Conservation (phyloP, 139 green algal species). For the Prasinococcaceae sp. region DNA sequence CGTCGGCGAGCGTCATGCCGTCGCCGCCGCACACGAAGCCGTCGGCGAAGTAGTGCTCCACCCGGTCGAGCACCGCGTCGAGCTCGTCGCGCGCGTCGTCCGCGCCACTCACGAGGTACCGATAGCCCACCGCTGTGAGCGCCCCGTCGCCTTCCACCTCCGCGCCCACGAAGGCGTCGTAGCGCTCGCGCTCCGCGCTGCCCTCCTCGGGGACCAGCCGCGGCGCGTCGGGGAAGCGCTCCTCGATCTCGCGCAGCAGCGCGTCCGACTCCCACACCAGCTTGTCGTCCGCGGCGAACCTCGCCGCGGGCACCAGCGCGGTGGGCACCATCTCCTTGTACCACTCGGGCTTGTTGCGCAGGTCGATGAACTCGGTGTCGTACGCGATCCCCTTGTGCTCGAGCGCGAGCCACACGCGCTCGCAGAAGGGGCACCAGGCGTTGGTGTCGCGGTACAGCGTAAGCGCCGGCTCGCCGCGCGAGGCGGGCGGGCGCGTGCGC, state of each 20-base stretch:
- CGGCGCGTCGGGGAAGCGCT: constrained; percentile 1
- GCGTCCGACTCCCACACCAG: constrained; percentile 1
- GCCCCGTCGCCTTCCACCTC: background rate
- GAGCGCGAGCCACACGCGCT: constrained; percentile 12
- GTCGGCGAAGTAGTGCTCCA: background rate
- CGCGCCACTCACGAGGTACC: background rate
- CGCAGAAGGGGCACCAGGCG: constrained; percentile 18
- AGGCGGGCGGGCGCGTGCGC: too few species aligned
- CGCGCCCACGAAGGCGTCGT: background rate
- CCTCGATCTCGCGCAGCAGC: constrained; percentile 6
- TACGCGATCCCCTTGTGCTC: constrained; percentile 14
- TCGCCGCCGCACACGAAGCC: background rate
- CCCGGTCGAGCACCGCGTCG: background rate
- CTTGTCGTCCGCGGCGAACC: background rate
- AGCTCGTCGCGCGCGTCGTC: background rate
- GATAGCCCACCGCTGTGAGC: constrained; percentile 4
- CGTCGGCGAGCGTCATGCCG: background rate
- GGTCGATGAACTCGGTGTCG: background rate
- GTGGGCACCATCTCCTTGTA: constrained; percentile 8
- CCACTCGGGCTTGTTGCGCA: constrained; percentile 4
- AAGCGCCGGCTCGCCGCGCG: background rate
- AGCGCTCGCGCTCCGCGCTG: background rate
- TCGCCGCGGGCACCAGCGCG: constrained; percentile 1
- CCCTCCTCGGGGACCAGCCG: background rate
- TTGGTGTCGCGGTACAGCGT: constrained; percentile 1